Evolutionary conservation across 1,139 yeast genomes (phyloP), one percentile per base, ranked within the genome.

Genomic region (Saccharomyces hybrid): DNA sequence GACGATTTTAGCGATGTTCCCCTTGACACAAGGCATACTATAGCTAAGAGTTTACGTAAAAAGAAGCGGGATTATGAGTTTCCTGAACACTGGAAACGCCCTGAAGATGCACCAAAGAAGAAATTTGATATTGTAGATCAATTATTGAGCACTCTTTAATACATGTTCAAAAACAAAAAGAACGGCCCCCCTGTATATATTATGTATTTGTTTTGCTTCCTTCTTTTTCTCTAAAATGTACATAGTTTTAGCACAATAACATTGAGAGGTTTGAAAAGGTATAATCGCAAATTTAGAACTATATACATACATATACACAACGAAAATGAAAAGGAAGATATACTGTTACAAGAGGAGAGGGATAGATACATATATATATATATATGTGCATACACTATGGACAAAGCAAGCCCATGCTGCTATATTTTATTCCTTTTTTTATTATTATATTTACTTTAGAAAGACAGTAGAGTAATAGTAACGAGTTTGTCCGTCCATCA

Each of bases 1-100:
- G 76, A 78, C 50, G 93, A 87, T 59, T 87, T 88, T 63, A 75
- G 78, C 49, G 96, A 88, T 65, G 75, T 93, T 47, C 97, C 98
- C 32, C 71, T 93, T 51, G 96, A 90, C 69, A 81, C 78, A 30
- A 83, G 96, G 69, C 93, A 86, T 69, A 75, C 76, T 27, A 64
- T 66, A 49, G 75, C 78, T 13, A 78, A 75, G 69, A 74, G 77
- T 58, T 67, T 73, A 42, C 78, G 77, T 60, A 78, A 77, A 68
- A 69, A 73, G 55, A 70, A 73, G 56, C 70, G 79, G 48, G 64
- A 67, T 56, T 65, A 68, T 63, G 63, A 70, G 53, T 91, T 88
- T 75, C 98, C 98, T 8, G 82, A 83, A 59, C 81, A 78, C 51
- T 93, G 99, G 99, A 83, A 81, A 66, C 81, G 89, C 64, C 95